Evolutionary conservation across 164 flowering plant genomes (phyloP).

Genomic region (Piper longum): DNA sequence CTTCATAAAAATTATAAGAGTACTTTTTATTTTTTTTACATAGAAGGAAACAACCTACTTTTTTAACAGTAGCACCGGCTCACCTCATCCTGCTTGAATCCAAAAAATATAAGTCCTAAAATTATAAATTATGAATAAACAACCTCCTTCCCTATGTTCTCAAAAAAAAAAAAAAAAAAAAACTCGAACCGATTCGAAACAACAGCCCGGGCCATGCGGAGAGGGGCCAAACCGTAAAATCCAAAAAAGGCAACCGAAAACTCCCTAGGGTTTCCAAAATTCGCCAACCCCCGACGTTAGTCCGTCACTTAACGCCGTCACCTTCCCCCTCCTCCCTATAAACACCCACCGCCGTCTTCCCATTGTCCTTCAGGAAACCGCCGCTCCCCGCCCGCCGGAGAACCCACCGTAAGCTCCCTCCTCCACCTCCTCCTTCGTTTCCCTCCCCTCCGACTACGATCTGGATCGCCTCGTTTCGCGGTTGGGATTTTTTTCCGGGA

Average conservation of each 20-base stretch:
- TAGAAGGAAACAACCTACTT: too few species aligned
- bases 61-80: too few species aligned
- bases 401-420: neutral
- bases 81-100: too few species aligned
- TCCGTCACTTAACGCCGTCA: neutral
- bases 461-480: neutral
- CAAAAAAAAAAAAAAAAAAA: neutral
- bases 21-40: too few species aligned
- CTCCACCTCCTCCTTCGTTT: neutral
- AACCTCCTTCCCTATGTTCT: neutral
- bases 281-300: neutral
- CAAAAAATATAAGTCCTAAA: too few species aligned
- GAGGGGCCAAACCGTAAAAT: neutral
- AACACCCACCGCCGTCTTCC: too few species aligned
- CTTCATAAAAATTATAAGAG: too few species aligned
- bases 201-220: neutral
- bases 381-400: neutral
- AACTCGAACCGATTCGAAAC: neutral
- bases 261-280: neutral
- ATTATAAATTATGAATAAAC: too few species aligned
- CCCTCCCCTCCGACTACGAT: neutral
- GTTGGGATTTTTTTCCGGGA: neutral
- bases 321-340: neutral
- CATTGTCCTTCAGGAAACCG: neutral
- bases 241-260: neutral